Evolutionary conservation across 805 yeast genomes (phyloP).

Genomic region (Clavispora phyllophila): DNA sequence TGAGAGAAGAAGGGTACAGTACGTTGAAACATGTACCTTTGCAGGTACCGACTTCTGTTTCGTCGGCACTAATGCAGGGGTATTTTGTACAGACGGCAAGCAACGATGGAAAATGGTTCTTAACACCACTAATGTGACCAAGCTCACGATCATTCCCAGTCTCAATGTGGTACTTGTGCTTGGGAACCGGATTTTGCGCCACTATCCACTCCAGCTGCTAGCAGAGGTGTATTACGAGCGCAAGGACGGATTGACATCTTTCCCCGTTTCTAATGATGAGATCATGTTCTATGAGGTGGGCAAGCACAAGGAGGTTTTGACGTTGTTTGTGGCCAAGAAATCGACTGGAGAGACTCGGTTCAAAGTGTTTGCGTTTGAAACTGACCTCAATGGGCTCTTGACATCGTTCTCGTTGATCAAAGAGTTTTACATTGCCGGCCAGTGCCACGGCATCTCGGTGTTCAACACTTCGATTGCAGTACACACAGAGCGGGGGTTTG

Average conservation of each 20-base stretch:
- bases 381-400: constrained; percentile 49
- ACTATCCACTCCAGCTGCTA: constrained; percentile 60
- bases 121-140: constrained; percentile 47
- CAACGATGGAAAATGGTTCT: constrained; percentile 58
- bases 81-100: constrained; percentile 47
- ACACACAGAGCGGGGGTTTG: constrained; percentile 63
- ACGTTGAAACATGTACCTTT: constrained; percentile 42
- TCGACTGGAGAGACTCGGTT: constrained; percentile 43
- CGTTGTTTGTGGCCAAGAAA: constrained; percentile 54
- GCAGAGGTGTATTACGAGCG: constrained; percentile 51
- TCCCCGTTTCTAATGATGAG: constrained; percentile 44
- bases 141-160: constrained; percentile 55
- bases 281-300: constrained; percentile 63
- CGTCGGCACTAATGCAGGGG: constrained; percentile 60
- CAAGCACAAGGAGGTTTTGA: constrained; percentile 55
- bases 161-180: constrained; percentile 54
- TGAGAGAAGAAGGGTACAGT: constrained; percentile 34
- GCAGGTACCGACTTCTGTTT: constrained; percentile 44
- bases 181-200: constrained; percentile 53
- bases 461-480: constrained; percentile 65
- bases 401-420: constrained; percentile 35
- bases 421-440: constrained; percentile 49
- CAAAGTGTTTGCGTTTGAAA: constrained; percentile 53
- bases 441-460: constrained; percentile 55
- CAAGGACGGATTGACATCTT: constrained; percentile 39